A percentile compares a stretch with the other conserved stretches of the same genome.
phyloP scores from a whole-genome alignment of 305 asterid genomes.

The Ajuga reptans region DNA sequence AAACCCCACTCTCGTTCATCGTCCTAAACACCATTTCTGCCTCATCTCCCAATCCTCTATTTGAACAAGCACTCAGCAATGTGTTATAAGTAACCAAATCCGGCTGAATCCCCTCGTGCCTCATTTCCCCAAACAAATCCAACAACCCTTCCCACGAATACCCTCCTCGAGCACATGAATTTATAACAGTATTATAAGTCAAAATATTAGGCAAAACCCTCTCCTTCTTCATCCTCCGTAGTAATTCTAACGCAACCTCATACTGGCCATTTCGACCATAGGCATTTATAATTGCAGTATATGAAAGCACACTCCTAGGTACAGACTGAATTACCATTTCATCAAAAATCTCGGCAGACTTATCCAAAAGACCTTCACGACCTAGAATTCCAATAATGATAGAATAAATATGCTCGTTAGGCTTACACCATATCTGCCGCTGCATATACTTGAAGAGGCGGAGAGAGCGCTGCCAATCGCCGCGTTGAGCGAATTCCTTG shows the following conservation, averaged over 20 bases:
- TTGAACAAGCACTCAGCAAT: conserved; percentile 72
- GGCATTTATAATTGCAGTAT: conserved; percentile 80
- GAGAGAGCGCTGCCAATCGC: conserved; percentile 95
- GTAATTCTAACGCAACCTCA: conserved; percentile 53
- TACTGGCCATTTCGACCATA: conserved; percentile 86
- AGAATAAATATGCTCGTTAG: conserved; percentile 76
- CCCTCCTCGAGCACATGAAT: conserved; percentile 88
- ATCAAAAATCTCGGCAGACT: conserved; percentile 73
- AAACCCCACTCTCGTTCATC: conserved; percentile 85
- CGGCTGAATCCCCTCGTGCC: conserved; percentile 92
- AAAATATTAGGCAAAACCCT: conserved; percentile 64
- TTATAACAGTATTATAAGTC: conserved; percentile 80
- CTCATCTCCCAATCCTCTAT: conserved; percentile 74
- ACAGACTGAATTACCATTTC: conserved; percentile 69
- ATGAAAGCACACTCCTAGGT: conserved; percentile 61
- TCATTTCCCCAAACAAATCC: conserved; percentile 88
- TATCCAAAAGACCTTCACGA: conserved; percentile 78
- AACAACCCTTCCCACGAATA: conserved; percentile 90
- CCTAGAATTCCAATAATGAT: conserved; percentile 72
- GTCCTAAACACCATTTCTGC: conserved; percentile 95
- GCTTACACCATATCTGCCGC: conserved; percentile 94
- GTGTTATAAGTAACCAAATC: conserved; percentile 90
- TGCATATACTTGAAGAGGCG: conserved; percentile 92
- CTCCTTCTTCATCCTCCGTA: conserved; percentile 70
- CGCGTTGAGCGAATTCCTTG: conserved; percentile 78